phyloP scores from a whole-genome alignment of 2,329 filamentous ascomycete species.

The Colletotrichum musae region DNA sequence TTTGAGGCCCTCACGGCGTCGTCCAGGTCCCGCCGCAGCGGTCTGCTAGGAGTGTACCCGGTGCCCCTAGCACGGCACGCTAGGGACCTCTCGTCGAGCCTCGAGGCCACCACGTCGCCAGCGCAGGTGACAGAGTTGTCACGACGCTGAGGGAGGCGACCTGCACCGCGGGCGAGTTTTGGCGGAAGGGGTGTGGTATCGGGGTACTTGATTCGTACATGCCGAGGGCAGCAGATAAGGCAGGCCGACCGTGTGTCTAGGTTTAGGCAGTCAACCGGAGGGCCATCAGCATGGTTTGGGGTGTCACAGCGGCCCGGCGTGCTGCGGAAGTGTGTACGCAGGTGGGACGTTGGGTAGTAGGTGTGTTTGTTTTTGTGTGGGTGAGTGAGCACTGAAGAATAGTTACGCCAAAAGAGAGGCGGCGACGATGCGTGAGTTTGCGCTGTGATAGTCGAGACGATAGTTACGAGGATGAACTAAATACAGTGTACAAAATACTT shows the following conservation, averaged over 20 bases:
- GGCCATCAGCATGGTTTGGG: neutral
- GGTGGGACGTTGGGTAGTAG: conserved; percentile 6
- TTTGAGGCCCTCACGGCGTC: conserved; percentile 32
- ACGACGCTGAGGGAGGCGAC: conserved; percentile 20
- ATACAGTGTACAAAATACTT: too few relatives aligned
- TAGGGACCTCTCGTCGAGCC: conserved; percentile 6
- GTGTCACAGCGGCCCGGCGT: neutral
- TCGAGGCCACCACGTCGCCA: neutral
- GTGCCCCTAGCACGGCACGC: conserved; percentile 6
- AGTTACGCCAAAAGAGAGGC: too few relatives aligned
- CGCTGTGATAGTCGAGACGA: too few relatives aligned
- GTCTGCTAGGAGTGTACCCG: conserved; percentile 14
- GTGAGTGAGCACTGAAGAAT: neutral
- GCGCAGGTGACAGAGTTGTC: conserved; percentile 36
- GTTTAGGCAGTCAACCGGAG: too few relatives aligned
- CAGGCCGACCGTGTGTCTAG: conserved; percentile 19
- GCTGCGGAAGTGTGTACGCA: neutral
- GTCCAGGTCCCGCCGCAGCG: conserved; percentile 19
- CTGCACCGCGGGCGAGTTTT: conserved; percentile 26
- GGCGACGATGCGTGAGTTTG: neutral
- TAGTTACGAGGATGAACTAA: too few relatives aligned
- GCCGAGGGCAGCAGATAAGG: conserved; percentile 7
- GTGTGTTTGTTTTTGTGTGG: neutral
- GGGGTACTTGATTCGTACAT: conserved; percentile 32
- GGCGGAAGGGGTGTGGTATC: conserved; percentile 34